Conservation (phyloP, 2,329 filamentous ascomycete species). For the Bretziella fagacearum region DNA sequence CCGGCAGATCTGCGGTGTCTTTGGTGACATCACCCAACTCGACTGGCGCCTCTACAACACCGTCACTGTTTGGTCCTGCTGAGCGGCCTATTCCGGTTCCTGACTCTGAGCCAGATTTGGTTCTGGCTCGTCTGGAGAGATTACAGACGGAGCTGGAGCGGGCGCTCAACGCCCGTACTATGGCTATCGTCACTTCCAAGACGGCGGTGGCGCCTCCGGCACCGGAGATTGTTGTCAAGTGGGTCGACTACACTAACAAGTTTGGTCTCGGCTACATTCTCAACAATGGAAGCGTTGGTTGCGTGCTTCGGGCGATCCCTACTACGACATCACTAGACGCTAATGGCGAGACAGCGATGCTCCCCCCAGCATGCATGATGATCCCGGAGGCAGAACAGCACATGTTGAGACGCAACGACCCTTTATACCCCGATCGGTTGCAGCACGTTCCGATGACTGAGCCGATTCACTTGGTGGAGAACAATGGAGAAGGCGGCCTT, state of each 20-base stretch:
- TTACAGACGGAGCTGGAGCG: slow-evolving; percentile 45
- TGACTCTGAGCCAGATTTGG: slow-evolving; percentile 38
- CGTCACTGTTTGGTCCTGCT: slow-evolving; percentile 38
- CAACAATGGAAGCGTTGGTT: slow-evolving; percentile 66
- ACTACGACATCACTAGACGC: slow-evolving; percentile 24
- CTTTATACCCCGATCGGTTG: slow-evolving; percentile 36
- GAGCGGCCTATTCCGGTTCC: slow-evolving; percentile 35
- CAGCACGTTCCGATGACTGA: slow-evolving; percentile 48
- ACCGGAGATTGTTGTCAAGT: slow-evolving; percentile 54
- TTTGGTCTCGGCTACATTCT: slow-evolving; percentile 73
- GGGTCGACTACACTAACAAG: slow-evolving; percentile 81
- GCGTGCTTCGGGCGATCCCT: slow-evolving; percentile 39
- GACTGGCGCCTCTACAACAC: slow-evolving; percentile 19
- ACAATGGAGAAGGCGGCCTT: slow-evolving; percentile 47
- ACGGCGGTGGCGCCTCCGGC: slow-evolving; percentile 36
- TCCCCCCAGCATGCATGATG: slow-evolving; percentile 55
- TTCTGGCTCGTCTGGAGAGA: slow-evolving; percentile 37
- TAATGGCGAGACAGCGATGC: slow-evolving; percentile 30
- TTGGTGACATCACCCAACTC: slow-evolving; percentile 1
- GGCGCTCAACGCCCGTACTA: slow-evolving; percentile 44
- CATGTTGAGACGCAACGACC: slow-evolving; percentile 43
- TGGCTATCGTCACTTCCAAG: slow-evolving; percentile 41
- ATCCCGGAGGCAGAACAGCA: slow-evolving; percentile 56
- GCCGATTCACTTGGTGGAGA: slow-evolving; percentile 56
- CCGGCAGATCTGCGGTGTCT: slow-evolving; percentile 7